A percentile compares a stretch with the other conserved stretches of the same genome.
Conservation (phyloP, 306 rosid species). For the Dalbergia cochinchinensis region DNA sequence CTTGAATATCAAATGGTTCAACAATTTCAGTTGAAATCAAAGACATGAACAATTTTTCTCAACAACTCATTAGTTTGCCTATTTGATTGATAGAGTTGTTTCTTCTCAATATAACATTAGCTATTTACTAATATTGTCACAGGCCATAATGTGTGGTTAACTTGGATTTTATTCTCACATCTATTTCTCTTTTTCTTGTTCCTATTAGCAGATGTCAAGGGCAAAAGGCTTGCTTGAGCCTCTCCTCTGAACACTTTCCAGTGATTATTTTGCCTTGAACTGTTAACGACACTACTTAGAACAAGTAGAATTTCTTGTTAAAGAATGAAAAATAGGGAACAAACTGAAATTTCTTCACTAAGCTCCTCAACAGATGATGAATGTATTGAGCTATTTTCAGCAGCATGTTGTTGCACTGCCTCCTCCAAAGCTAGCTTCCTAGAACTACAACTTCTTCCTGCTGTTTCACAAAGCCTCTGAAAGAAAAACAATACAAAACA, state of each 20-base stretch:
- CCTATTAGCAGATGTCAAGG: neutral
- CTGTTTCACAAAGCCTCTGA: slow-evolving; percentile 63
- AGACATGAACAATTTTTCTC: neutral
- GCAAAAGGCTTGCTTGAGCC: slow-evolving; percentile 14
- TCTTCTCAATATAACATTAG: slow-evolving; percentile 1
- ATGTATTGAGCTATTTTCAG: slow-evolving; percentile 61
- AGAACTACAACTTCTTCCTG: slow-evolving; percentile 51
- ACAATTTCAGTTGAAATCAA: slow-evolving; percentile 29
- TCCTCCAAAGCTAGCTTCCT: slow-evolving; percentile 69
- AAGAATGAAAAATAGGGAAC: slow-evolving; percentile 47
- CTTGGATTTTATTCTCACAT: neutral
- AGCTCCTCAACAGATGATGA: slow-evolving; percentile 77
- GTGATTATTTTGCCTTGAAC: neutral
- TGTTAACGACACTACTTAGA: slow-evolving; percentile 24
- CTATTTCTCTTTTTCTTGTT: neutral
- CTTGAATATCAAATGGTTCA: neutral
- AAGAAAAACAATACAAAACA: slow-evolving; percentile 13
- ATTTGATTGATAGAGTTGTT: neutral
- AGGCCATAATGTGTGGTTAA: neutral
- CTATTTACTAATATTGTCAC: slow-evolving; percentile 16
- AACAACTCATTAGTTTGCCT: neutral
- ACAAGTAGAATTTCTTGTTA: slow-evolving; percentile 32
- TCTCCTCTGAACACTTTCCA: neutral
- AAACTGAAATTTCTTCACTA: slow-evolving; percentile 74
- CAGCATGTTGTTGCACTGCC: slow-evolving; percentile 51